Evolutionary conservation across 176 grass and related monocot genomes (phyloP), one percentile per base, ranked within the genome.

Genomic region (Zizania latifolia): DNA sequence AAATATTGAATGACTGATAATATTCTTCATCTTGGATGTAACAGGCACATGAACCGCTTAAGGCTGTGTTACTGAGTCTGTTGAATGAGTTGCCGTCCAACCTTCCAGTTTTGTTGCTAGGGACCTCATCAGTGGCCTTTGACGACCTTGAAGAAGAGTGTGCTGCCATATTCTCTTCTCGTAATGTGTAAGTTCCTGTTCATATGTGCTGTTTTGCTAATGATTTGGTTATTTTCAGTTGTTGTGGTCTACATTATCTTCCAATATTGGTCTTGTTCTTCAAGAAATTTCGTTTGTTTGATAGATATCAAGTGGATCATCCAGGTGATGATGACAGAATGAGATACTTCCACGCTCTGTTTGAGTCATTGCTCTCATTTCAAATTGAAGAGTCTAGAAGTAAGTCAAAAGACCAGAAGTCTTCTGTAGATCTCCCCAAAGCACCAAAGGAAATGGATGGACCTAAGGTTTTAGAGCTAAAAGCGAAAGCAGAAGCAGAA

Each of bases 31-130:
- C 2, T 84, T 85, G 81, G 37, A 72, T 67, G 10, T 74, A 62
- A 73, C 86, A 99, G 96, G 92, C 96, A 56, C 92, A 99, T 44
- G 92, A 99, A 66, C 96, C 90, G 68, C 88, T 99, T 63, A 95
- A 78, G 79, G 92, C 96, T 33, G 92, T 99, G 41, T 82, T 99
- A 65, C 72, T 95, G 80, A 99, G 85, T 70, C 65, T 99, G 60
- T 77, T 99, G 79, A 90, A 99, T 48, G 96, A 99, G 45, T 55
- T 99, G 51, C 87, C 96, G 66, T 99, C 96, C 58, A 92, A 99
- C 54, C 84, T 92, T 72, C 92, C 96, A 74, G 83, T 99, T 68
- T 76, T 99, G 58, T 86, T 99, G 58, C 75, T 99, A 71, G 96
- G 89, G 69, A 95, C 96, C 38, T 95, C 96, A 82, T 82, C 92